phyloP scores from a whole-genome alignment of 2,329 filamentous ascomycete genomes.

The Fusarium nodosum region DNA sequence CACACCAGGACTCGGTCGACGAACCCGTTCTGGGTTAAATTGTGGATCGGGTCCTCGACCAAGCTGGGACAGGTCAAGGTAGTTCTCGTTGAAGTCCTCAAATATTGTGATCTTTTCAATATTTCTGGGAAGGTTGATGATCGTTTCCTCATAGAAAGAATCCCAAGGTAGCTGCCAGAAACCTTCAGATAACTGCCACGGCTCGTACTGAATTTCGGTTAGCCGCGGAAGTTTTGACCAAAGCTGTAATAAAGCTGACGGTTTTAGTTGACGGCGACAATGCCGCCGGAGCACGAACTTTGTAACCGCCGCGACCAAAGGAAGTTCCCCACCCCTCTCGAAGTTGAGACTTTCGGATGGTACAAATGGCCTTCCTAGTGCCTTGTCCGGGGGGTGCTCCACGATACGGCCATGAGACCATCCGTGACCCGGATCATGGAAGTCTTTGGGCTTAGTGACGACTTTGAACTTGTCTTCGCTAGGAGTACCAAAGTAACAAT shows the following conservation, averaged over 20 bases:
- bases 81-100: slow-evolving; percentile 37
- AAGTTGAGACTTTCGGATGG: not conserved
- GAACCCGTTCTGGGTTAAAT: slow-evolving; percentile 6
- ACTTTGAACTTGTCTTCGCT: not conserved
- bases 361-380: slow-evolving; percentile 16
- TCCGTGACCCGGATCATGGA: slow-evolving; percentile 26
- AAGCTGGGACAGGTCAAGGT: slow-evolving; percentile 14
- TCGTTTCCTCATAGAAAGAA: not conserved
- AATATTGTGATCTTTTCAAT: slow-evolving; percentile 46
- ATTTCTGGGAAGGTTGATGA: not conserved
- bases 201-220: slow-evolving; percentile 23
- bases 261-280: slow-evolving; percentile 23
- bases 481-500: slow-evolving; percentile 28
- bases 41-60: not conserved
- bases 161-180: not conserved
- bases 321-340: not conserved
- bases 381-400: not conserved
- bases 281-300: slow-evolving; percentile 28
- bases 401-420: slow-evolving; percentile 5
- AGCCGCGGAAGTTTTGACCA: slow-evolving; percentile 24
- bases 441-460: not conserved
- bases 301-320: slow-evolving; percentile 21
- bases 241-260: slow-evolving; percentile 4
- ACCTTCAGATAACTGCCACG: slow-evolving; percentile 23
- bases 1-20: not conserved